phyloP scores from a whole-genome alignment of 208 protist genomes.

The Tetramitus jugosus region DNA sequence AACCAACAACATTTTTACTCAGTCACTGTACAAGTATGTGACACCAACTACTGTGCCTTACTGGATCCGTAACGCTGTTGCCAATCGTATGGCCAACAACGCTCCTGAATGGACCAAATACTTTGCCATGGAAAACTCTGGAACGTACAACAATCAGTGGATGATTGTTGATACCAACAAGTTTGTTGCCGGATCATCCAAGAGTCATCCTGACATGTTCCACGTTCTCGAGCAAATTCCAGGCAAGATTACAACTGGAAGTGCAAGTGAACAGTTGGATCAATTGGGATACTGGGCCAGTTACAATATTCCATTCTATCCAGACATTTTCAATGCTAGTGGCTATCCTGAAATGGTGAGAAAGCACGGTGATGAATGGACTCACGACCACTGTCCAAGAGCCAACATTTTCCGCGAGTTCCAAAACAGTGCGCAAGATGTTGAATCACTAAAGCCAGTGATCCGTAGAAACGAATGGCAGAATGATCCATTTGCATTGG shows the following conservation, averaged over 20 bases:
- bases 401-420: constrained; percentile 2
- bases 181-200: constrained; percentile 26
- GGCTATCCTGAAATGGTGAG: constrained; percentile 28
- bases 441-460: neutral
- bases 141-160: constrained; percentile 43
- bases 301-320: constrained; percentile 46
- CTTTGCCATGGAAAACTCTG: constrained; percentile 5
- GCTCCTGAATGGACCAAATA: neutral
- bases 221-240: constrained; percentile 45
- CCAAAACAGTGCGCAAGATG: neutral
- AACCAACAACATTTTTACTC: constrained; percentile 17
- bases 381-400: constrained; percentile 5
- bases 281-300: constrained; percentile 32
- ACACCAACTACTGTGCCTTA: neutral
- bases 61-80: constrained; percentile 10
- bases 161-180: constrained; percentile 41
- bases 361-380: neutral
- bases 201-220: constrained; percentile 22
- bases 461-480: constrained; percentile 62
- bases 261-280: constrained; percentile 35
- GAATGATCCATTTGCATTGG: constrained; percentile 47
- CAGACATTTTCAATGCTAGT: constrained; percentile 29
- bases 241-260: constrained; percentile 24
- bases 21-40: neutral
- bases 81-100: neutral